Evolutionary conservation across 2,329 filamentous ascomycete genomes (phyloP).

Genomic region (Botrytis deweyae): DNA sequence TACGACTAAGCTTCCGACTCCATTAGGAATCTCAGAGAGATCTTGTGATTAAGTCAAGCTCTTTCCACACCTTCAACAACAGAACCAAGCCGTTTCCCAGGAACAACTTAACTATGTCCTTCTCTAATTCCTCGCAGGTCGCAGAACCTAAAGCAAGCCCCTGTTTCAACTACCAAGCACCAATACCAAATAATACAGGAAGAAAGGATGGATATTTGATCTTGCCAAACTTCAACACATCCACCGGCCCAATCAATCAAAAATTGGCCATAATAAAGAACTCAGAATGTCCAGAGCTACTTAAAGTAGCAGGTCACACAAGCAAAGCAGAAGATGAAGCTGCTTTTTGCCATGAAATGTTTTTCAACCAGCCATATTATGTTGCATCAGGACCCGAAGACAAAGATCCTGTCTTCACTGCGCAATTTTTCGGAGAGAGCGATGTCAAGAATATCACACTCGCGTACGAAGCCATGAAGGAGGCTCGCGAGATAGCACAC

Average conservation of each 20-base stretch:
- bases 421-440: background rate
- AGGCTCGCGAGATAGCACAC: background rate
- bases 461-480: conserved; percentile 6
- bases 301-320: background rate
- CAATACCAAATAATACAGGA: background rate
- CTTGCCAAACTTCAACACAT: conserved; percentile 1
- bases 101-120: background rate
- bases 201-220: background rate
- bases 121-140: background rate
- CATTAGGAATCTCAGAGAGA: background rate
- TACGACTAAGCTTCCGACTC: background rate
- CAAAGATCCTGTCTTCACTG: background rate
- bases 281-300: background rate
- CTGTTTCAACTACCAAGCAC: background rate
- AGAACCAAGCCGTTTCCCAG: background rate
- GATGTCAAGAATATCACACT: background rate
- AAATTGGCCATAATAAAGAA: background rate
- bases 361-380: background rate
- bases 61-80: background rate
- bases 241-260: background rate
- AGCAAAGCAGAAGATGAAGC: background rate
- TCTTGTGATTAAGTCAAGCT: background rate
- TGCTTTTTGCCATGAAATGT: background rate
- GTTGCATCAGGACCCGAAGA: background rate
- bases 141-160: background rate